Evolutionary conservation across 2,329 filamentous ascomycete species (phyloP), one percentile per base, ranked within the genome.

Genomic region (Thielaviopsis ethacetica): DNA sequence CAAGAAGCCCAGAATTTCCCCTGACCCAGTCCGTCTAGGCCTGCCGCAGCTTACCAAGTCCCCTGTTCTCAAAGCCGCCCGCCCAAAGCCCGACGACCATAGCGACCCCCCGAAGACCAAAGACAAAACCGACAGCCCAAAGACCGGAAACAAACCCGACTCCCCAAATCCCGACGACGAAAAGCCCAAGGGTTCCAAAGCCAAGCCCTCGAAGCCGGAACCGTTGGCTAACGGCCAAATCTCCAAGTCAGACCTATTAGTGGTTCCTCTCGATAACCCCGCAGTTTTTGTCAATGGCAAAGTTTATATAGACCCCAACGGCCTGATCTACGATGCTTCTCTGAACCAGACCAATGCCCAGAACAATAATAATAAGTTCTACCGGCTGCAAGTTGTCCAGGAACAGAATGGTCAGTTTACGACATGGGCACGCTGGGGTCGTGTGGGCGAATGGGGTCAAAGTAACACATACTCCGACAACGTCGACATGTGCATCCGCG

Each of bases 301-400:
- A 19, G 87, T 94, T 34, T 83, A 85, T 66, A 79, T 91, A 59
- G 84, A 84, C 62, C 70, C 77, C 1, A 70, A 77, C 47, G 81
- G 82, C 21, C 71, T 85, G 59, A 88, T 91, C 54, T 91, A 81
- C 68, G 88, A 94, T 67, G 88, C 86, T 0, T 83, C 85, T 0
- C 73, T 94, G 53, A 93, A 91, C 64, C 85, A 91, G 67, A 86
- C 88, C 12, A 86, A 89, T 64, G 74, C 86, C 0, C 71, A 74
- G 0, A 70, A 76, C 53, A 93, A 91, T 67, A 86, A 86, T 69
- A 91, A 93, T 69, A 93, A 93, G 64, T 91, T 91, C 68, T 91
- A 91, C 66, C 80, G 81, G 27, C 68, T 90, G 27, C 86, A 91
- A 73, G 73, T 87, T 66, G 68, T 64, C 5, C 24, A 52, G 12